Evolutionary conservation across 768 basidiomycete genomes (phyloP), one percentile per base, ranked within the genome.

Genomic region (Pholiota molesta): DNA sequence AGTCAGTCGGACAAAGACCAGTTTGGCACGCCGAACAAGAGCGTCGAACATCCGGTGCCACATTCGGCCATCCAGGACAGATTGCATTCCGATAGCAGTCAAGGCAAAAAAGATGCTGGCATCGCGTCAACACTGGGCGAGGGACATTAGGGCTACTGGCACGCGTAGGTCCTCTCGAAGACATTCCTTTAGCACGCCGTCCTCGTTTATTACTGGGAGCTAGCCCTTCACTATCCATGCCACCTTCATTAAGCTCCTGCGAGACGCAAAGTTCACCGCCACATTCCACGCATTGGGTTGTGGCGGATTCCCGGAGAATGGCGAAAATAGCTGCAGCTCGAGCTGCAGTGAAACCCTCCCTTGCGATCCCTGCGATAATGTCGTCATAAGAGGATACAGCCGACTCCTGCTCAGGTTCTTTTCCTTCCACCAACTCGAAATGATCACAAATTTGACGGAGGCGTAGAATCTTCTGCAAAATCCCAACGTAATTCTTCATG

Each of bases 391-490:
- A 86, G 31, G 81, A 80, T 54, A 60, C 64, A 68, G 64, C 69
- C 28, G 60, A 55, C 16, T 83, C 82, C 60, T 77, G 81, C 10
- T 73, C 71, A 2, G 70, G 65, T 52, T 79, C 85, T 69, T 92
- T 90, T 45, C 87, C 88, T 69, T 90, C 83, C 4, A 98, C 91
- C 37, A 98, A 83, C 69, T 94, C 94, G 68, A 85, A 93, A 75
- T 99, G 97, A 72, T 98, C 95, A 75, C 97, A 99, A 53, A 99
- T 99, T 79, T 99, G 97, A 57, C 97, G 91, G 51, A 99, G 83
- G 23, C 96, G 92, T 56, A 99, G 81, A 61, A 99, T 93, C 81
- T 96, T 95, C 76, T 98, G 97, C 66, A 99, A 76, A 69, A 99
- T 97, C 58, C 95, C 94, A 66, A 97, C 97, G 71, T 97, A 97